These are phyloP conservation scores for Colletotrichum sp. DNA, from an alignment of 2,329 filamentous ascomycete species.

Conservation along the genomic window DNA sequence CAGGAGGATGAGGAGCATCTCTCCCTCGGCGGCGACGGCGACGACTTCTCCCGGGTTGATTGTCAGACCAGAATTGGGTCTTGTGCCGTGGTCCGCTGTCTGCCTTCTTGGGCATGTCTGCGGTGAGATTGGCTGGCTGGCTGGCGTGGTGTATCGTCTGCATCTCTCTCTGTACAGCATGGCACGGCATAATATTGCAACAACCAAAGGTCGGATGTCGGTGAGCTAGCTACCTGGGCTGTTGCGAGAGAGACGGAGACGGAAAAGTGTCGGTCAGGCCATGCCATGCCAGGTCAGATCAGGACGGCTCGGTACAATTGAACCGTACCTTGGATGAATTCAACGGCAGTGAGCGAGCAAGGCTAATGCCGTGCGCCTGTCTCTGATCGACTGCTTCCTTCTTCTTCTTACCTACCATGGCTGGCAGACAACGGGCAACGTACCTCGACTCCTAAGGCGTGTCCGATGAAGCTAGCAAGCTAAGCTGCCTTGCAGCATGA, in stretches of 20 bases:
- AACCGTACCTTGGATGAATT: not conserved
- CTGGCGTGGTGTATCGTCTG: not conserved
- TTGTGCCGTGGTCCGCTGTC: not conserved
- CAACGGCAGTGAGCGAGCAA: not conserved
- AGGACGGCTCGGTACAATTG: not conserved
- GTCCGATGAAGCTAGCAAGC: conserved; percentile 19
- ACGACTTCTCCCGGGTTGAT: not conserved
- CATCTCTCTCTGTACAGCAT: not conserved
- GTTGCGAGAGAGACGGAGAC: not conserved
- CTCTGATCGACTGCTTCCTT: not conserved
- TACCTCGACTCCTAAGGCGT: not conserved
- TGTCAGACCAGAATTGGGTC: not conserved
- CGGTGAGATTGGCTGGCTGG: not conserved
- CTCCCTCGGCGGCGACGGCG: not conserved
- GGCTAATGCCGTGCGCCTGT: not conserved
- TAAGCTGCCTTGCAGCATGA: conserved; percentile 19
- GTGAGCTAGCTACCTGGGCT: not conserved
- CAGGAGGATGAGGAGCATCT: not conserved
- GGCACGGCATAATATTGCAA: not conserved
- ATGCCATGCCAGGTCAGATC: not conserved
- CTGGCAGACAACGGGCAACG: not conserved
- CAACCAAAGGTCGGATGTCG: not conserved
- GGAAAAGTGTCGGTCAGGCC: not conserved
- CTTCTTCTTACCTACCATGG: not conserved
- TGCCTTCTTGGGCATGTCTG: not conserved